Evolutionary conservation across 1,139 yeast species (phyloP), one percentile per base, ranked within the genome.

Genomic region (Spencermartinsiella ligniputridi): DNA sequence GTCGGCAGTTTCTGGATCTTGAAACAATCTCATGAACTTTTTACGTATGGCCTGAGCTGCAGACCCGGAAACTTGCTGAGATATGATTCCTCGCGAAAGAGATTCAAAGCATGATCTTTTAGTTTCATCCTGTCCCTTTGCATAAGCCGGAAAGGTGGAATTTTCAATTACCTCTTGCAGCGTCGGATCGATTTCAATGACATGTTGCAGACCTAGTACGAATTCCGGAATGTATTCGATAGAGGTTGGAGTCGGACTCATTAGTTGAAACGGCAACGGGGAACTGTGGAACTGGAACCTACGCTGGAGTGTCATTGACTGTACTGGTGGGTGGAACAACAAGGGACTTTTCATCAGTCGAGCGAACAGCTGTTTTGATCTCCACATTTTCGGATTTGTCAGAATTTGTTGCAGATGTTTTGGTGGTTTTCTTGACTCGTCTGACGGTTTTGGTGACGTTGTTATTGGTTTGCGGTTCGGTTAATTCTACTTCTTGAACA

Each of bases 41-140:
- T 52, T 52, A 44, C 75, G 72, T 30, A 89, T 83, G 1, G 90
- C 72, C 11, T 59, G 64, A 0, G 96, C 96, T 0, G 96, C 94
- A 0, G 79, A 74, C 1, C 96, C 96, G 52, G 92, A 83, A 3
- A 89, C 82, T 60, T 89, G 96, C 64, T 89, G 96, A 0, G 86
- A 77, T 13, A 86, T 75, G 5, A 88, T 56, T 6, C 78, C 72
- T 40, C 74, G 64, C 0, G 71, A 69, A 5, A 78, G 60, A 66
- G 76, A 55, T 61, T 66, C 62, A 54, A 70, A 69, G 60, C 60
- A 53, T 2, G 48, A 34, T 22, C 30, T 30, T 9, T 42, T 39
- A n/a, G 32, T 33, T 3, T 43, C 41, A 15, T 20, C 30, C 27
- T 39, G 49, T 17, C 45, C 46, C 3, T 48, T 47, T 3, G 48